These are phyloP conservation scores for Aspergillus neotritici DNA, from an alignment of 2,329 filamentous ascomycete genomes.

Conservation along the genomic window DNA sequence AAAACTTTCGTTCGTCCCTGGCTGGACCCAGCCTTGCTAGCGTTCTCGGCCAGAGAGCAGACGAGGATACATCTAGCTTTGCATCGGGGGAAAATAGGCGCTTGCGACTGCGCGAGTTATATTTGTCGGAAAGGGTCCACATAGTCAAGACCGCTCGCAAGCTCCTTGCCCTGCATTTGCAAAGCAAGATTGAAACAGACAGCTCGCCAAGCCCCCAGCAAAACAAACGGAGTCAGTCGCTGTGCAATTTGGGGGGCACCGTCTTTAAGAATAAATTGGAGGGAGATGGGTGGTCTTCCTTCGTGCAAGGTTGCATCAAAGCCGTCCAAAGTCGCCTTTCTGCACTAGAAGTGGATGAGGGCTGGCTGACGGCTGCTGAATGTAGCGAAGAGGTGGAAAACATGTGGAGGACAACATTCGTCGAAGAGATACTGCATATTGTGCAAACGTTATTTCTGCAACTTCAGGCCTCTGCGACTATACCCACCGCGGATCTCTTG, in stretches of 20 bases:
- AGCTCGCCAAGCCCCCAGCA: constrained; percentile 4
- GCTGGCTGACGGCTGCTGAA: constrained; percentile 45
- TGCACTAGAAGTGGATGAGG: constrained; percentile 29
- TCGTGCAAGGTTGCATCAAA: constrained; percentile 31
- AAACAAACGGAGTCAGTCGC: constrained; percentile 13
- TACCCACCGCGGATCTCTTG: constrained; percentile 56
- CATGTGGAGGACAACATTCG: constrained; percentile 57
- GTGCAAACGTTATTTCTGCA: constrained; percentile 69
- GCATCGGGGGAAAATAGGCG: constrained; percentile 58
- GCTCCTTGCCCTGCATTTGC: constrained; percentile 31
- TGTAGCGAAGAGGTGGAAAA: constrained; percentile 54
- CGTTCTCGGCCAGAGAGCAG: constrained; percentile 27
- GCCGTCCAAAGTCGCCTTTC: constrained; percentile 31
- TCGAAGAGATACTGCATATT: constrained; percentile 68
- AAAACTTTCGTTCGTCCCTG: constrained; percentile 55
- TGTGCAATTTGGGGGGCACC: constrained; percentile 24
- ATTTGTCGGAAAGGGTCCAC: constrained; percentile 65
- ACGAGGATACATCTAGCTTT: constrained; percentile 45
- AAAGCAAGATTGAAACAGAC: constrained; percentile 16
- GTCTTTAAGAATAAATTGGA: constrained; percentile 28
- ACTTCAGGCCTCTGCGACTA: constrained; percentile 54
- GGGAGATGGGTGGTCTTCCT: constrained; percentile 21
- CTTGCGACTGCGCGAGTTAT: constrained; percentile 63
- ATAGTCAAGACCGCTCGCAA: constrained; percentile 60
- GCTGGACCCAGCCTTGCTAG: constrained; percentile 35